Conservation (phyloP, 2,329 filamentous ascomycete genomes). For the Nannizzia gypsea region DNA sequence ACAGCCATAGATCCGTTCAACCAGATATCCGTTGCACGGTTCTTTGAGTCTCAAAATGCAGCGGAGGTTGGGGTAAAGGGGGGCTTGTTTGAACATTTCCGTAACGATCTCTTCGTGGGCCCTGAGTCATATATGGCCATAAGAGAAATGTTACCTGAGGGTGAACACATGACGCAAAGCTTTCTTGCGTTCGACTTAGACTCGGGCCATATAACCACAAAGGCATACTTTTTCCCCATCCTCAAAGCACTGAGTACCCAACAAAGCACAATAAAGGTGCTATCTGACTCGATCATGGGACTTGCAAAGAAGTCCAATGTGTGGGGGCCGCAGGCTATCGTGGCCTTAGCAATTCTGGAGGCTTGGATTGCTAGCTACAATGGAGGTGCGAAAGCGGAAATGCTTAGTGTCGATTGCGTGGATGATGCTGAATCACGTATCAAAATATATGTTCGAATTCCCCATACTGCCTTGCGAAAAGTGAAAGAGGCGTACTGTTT, state of each 20-base stretch:
- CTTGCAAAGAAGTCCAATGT: not conserved
- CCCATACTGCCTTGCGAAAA: not conserved
- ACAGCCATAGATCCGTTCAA: not conserved
- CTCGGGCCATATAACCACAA: not conserved
- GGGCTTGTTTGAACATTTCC: not conserved
- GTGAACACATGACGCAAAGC: not conserved
- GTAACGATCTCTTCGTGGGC: not conserved
- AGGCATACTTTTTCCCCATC: not conserved
- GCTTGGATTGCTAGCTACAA: slow-evolving; percentile 6
- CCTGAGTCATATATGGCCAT: not conserved
- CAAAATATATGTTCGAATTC: slow-evolving; percentile 3
- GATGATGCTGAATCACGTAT: not conserved
- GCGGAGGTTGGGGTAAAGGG: not conserved
- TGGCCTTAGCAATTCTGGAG: not conserved
- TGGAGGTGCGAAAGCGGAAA: not conserved
- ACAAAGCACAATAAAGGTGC: not conserved
- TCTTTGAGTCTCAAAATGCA: not conserved
- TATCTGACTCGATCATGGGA: not conserved
- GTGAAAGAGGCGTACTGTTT: slow-evolving; percentile 2
- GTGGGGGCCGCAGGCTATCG: not conserved
- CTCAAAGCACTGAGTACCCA: not conserved
- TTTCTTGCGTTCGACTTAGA: not conserved
- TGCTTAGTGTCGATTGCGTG: slow-evolving; percentile 2
- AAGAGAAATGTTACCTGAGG: not conserved
- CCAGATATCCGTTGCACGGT: not conserved